phyloP scores from a whole-genome alignment of 331 rosid genomes.

The Acacia pycnantha region DNA sequence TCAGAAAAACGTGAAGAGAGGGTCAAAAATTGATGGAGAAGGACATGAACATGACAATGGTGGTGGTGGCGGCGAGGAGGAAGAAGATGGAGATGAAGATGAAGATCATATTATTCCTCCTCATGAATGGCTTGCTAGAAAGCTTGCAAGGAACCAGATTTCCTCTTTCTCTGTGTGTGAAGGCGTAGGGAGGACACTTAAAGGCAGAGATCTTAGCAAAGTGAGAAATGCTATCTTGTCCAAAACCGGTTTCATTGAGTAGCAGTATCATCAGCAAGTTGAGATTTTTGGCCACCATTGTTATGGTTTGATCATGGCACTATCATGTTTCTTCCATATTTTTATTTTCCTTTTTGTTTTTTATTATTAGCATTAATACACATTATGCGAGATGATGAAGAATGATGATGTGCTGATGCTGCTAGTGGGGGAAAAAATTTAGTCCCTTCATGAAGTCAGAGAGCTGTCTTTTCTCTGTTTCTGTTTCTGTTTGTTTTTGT shows the following conservation, averaged over 20 bases:
- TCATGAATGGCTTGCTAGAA: slow-evolving; percentile 93
- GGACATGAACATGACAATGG: too few species aligned
- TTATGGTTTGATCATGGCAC: not conserved
- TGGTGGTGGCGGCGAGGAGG: not conserved
- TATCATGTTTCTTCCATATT: not conserved
- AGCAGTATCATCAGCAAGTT: not conserved
- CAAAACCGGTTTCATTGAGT: slow-evolving; percentile 95
- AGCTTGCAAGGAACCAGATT: slow-evolving; percentile 81
- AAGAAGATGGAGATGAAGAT: slow-evolving; percentile 23
- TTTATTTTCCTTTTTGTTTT: not conserved
- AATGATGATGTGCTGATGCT: slow-evolving; percentile 1
- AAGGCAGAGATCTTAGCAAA: slow-evolving; percentile 97
- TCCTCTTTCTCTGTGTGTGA: slow-evolving; percentile 92
- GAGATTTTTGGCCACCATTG: not conserved
- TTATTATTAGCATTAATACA: not conserved
- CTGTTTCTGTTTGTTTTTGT: not conserved
- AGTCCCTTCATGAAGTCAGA: slow-evolving; percentile 16
- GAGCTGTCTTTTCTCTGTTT: not conserved
- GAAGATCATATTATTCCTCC: slow-evolving; percentile 80
- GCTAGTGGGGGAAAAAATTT: not conserved
- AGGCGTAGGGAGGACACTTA: slow-evolving; percentile 88
- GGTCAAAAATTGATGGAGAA: not conserved
- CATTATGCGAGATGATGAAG: not conserved
- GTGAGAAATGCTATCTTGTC: slow-evolving; percentile 79
- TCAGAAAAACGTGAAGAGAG: slow-evolving; percentile 46